Evolutionary conservation across 345 rosid genomes (phyloP).

Genomic region (Diplotaxis tenuifolia): DNA sequence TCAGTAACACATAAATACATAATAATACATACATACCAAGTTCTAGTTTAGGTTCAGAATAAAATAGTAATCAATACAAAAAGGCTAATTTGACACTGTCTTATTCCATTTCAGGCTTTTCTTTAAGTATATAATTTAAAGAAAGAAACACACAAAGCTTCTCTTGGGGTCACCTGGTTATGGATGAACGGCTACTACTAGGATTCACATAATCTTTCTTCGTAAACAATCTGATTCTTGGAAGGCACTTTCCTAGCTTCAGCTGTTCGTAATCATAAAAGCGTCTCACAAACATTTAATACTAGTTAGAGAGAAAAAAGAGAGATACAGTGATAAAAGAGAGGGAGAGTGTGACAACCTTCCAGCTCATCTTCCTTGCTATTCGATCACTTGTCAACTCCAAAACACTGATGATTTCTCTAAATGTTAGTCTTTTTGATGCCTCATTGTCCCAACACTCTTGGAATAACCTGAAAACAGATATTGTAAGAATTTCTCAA

Average conservation of each 20-base stretch:
- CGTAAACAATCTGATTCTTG: slow-evolving; percentile 41
- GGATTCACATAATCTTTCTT: slow-evolving; percentile 52
- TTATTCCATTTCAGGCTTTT: not conserved
- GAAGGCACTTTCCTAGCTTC: slow-evolving; percentile 50
- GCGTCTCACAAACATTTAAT: not conserved
- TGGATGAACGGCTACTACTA: slow-evolving; percentile 51
- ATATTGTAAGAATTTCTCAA: not conserved
- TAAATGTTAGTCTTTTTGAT: slow-evolving; percentile 62
- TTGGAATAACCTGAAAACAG: slow-evolving; percentile 54
- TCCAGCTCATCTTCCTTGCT: slow-evolving; percentile 48
- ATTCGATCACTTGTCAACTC: slow-evolving; percentile 48
- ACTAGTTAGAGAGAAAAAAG: too few species aligned
- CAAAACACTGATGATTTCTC: slow-evolving; percentile 55
- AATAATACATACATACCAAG: too few species aligned
- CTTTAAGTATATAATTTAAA: not conserved
- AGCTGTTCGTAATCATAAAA: slow-evolving; percentile 40
- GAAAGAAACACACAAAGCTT: not conserved
- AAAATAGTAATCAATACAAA: too few species aligned
- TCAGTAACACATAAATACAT: too few species aligned
- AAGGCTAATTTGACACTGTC: too few species aligned
- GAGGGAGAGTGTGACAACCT: slow-evolving; percentile 42
- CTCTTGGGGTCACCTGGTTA: slow-evolving; percentile 35
- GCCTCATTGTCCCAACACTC: slow-evolving; percentile 75
- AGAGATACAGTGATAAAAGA: not conserved
- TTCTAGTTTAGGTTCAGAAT: too few species aligned